Evolutionary conservation across 2,329 filamentous ascomycete species (phyloP), one percentile per base, ranked within the genome.

Genomic region (Nigrospora sphaerica): DNA sequence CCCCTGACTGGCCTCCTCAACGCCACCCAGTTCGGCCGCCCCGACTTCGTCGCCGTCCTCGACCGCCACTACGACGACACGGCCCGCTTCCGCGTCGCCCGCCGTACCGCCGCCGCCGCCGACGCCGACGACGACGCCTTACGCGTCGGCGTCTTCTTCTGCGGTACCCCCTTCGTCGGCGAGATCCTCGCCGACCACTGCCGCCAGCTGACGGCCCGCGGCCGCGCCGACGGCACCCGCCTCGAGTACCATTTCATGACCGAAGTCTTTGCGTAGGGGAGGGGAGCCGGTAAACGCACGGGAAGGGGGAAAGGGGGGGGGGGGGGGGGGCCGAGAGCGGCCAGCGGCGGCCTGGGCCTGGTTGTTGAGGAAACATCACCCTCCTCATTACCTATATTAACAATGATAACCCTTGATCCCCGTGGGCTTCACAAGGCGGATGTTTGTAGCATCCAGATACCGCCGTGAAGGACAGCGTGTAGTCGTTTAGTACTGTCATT

Each of bases 201-300:
- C 48, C 61, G 68, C 6, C 62, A 68, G 49, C 57, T 80, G 53
- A 78, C 73, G 11, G 63, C 71, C 1, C 68, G 74, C 50, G 75
- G 72, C 0, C 63, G 73, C 31, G 62, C 69, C n/a, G 75, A 78
- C 51, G 73, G 70, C 14, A 71, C 68, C 42, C 72, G 70, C 54
- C 66, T 81, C 32, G 65, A 77, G 55, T 80, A 80, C 57, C 66
- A 75, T 45, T 80, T 80, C 45, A 74, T 77, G 68, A 76, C 77
- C 46, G 77, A 80, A 52, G 74, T 80, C 0, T 80, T 80, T 62
- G 73, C 69, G 3, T 74, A 52, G 23, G 23, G 23, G 23, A 9
- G 23, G 23, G 23, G 7, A 6, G 23, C n/a, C n/a, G 4, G 23
- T 28, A 28, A 23, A 28, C 23, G 23, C 23, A 28, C 23, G 5